Evolutionary conservation across 2,329 filamentous ascomycete species (phyloP).

Genomic region (Verticillium longisporum): DNA sequence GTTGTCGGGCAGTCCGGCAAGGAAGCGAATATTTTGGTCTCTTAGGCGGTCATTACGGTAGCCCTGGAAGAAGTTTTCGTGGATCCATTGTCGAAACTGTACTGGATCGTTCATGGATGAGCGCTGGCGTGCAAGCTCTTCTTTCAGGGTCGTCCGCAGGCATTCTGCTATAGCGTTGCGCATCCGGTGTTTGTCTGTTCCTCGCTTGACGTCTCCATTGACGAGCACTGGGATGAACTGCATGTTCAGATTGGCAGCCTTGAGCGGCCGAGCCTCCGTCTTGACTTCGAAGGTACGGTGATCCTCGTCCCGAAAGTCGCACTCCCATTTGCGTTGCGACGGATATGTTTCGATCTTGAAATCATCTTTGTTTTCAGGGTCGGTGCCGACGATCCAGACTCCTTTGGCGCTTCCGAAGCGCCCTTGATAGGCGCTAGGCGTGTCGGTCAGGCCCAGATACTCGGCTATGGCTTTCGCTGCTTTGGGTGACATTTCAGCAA

Average conservation of each 20-base stretch:
- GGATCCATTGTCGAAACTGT: conserved; percentile 47
- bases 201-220: conserved; percentile 17
- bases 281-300: conserved; percentile 62
- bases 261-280: conserved; percentile 36
- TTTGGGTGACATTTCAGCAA: conserved; percentile 55
- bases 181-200: conserved; percentile 49
- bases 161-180: conserved; percentile 38
- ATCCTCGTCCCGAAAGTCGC: conserved; percentile 35
- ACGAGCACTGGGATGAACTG: conserved; percentile 62
- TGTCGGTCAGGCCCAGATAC: conserved; percentile 39
- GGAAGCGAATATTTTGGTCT: conserved; percentile 31
- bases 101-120: conserved; percentile 41
- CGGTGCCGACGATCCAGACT: conserved; percentile 60
- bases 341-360: conserved; percentile 61
- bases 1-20: conserved; percentile 42
- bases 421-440: conserved; percentile 61
- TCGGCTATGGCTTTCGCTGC: conserved; percentile 48
- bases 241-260: conserved; percentile 52
- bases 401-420: conserved; percentile 70
- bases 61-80: conserved; percentile 24
- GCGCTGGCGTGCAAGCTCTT: conserved; percentile 45
- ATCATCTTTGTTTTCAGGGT: conserved; percentile 31
- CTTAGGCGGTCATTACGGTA: conserved; percentile 28
- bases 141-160: conserved; percentile 40
- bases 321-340: conserved; percentile 64